A percentile compares a stretch with the other conserved stretches of the same genome.
Evolutionary conservation across 2,329 filamentous ascomycete genomes (phyloP).

Genomic region (Aspergillus sp.): DNA sequence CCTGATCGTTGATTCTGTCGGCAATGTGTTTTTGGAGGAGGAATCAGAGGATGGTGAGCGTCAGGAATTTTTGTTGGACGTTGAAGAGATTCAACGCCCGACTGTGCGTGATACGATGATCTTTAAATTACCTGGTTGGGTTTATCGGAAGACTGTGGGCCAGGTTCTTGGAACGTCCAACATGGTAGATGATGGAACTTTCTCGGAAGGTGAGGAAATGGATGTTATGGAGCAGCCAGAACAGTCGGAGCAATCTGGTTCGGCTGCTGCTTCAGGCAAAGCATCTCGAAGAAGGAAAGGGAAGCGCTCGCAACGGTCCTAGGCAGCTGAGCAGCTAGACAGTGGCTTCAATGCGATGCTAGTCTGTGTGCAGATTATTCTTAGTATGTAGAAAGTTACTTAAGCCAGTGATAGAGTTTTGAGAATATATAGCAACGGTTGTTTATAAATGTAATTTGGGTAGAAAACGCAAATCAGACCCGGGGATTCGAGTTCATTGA

Average conservation of each 20-base stretch:
- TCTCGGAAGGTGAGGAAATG: slow-evolving; percentile 22
- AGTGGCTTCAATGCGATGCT: not conserved
- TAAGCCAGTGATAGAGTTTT: not conserved
- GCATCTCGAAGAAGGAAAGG: slow-evolving; percentile 25
- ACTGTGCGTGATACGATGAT: slow-evolving; percentile 80
- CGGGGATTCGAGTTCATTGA: not conserved
- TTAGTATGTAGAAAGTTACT: not conserved
- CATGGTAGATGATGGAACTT: not conserved
- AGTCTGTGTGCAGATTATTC: not conserved
- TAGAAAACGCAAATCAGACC: not conserved
- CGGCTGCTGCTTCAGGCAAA: slow-evolving; percentile 24
- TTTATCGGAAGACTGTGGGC: slow-evolving; percentile 54
- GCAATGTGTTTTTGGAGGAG: slow-evolving; percentile 94
- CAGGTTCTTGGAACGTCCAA: slow-evolving; percentile 25
- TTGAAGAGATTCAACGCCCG: slow-evolving; percentile 77
- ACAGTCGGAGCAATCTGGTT: slow-evolving; percentile 23
- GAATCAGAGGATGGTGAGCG: slow-evolving; percentile 81
- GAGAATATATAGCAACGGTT: slow-evolving; percentile 2
- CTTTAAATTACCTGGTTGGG: slow-evolving; percentile 73
- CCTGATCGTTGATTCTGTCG: slow-evolving; percentile 84
- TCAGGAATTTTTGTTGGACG: slow-evolving; percentile 82
- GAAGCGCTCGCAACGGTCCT: slow-evolving; percentile 32
- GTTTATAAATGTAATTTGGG: not conserved
- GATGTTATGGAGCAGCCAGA: slow-evolving; percentile 22
- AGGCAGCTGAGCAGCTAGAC: not conserved